Evolutionary conservation across 345 rosid genomes (phyloP).

Genomic region (Bruguiera parviflora): DNA sequence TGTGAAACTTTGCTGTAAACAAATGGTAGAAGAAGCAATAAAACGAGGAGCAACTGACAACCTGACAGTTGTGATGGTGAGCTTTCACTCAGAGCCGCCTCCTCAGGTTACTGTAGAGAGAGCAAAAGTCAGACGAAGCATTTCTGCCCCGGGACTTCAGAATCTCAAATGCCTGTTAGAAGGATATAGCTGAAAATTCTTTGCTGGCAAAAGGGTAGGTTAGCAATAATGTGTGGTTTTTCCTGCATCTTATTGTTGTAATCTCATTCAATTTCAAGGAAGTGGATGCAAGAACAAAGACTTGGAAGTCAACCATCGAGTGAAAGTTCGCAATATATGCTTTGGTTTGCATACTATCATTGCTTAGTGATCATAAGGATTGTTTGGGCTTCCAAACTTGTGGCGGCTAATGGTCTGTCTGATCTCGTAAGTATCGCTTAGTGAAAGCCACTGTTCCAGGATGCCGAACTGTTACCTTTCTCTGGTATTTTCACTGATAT

Average conservation of each 20-base stretch:
- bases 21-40: slow-evolving; percentile 71
- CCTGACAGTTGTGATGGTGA: slow-evolving; percentile 66
- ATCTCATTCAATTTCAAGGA: background rate
- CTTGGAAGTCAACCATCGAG: background rate
- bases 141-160: slow-evolving; percentile 67
- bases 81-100: slow-evolving; percentile 65
- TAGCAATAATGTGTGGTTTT: slow-evolving; percentile 10
- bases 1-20: slow-evolving; percentile 59
- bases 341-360: no score
- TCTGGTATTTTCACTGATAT: no score
- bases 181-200: slow-evolving; percentile 24
- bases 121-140: slow-evolving; percentile 50
- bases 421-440: no score
- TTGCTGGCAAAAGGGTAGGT: background rate
- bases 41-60: slow-evolving; percentile 63
- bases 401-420: no score
- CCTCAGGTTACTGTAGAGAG: slow-evolving; percentile 41
- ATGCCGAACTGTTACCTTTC: no score
- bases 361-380: no score
- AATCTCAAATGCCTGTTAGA: slow-evolving; percentile 37
- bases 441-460: no score
- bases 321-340: background rate
- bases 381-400: no score
- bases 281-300: background rate
- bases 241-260: slow-evolving; percentile 2